These are phyloP conservation scores for Penicillium bovifimosum DNA, from an alignment of 495 filamentous ascomycete genomes.

Conservation along the genomic window DNA sequence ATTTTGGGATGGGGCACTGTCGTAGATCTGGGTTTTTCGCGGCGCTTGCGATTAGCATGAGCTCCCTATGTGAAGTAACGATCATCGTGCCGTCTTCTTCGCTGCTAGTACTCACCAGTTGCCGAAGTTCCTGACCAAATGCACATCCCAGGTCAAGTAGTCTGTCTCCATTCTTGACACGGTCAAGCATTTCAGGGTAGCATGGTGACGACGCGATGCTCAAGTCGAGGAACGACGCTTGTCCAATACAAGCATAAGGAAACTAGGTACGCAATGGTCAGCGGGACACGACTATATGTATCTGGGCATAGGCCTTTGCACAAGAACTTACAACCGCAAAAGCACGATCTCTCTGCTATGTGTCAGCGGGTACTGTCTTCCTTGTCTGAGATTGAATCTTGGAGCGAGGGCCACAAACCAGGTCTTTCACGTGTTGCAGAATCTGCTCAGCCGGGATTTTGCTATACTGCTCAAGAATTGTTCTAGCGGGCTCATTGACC, in stretches of 20 bases:
- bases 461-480: slow-evolving; percentile 5
- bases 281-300: background rate
- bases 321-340: background rate
- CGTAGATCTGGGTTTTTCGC: slow-evolving; percentile 18
- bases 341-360: slow-evolving; percentile 3
- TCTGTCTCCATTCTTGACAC: slow-evolving; percentile 17
- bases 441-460: background rate
- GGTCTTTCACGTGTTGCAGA: slow-evolving; percentile 7
- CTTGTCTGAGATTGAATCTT: background rate
- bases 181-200: slow-evolving; percentile 21
- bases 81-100: no score
- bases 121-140: slow-evolving; percentile 47
- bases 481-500: background rate
- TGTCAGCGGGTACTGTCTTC: background rate
- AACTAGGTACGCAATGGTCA: background rate
- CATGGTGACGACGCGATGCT: slow-evolving; percentile 18
- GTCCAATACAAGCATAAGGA: slow-evolving; percentile 39
- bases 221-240: slow-evolving; percentile 35
- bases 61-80: no score
- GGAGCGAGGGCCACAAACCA: background rate
- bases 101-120: slow-evolving; percentile 11
- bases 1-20: slow-evolving; percentile 36
- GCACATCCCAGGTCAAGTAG: slow-evolving; percentile 49
- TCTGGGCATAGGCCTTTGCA: background rate
- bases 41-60: background rate